phyloP scores from a whole-genome alignment of 306 rosid genomes.

The Lupinus albus region DNA sequence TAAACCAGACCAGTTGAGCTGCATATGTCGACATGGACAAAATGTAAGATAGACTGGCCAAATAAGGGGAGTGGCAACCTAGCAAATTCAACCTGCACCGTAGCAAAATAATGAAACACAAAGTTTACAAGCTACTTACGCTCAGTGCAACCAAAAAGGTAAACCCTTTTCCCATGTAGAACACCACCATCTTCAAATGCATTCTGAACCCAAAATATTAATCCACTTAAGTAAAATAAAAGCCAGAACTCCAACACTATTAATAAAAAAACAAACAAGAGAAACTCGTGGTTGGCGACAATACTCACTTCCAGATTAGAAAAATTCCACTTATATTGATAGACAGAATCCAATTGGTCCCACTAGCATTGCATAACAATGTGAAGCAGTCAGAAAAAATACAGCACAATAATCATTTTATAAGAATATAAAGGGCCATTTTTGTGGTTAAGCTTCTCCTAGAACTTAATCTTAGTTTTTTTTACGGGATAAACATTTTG shows the following conservation, averaged over 20 bases:
- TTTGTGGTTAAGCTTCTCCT: too few relatives aligned
- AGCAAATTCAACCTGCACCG: constrained; percentile 3
- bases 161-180: constrained; percentile 66
- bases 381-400: constrained; percentile 1
- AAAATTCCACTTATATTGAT: constrained; percentile 53
- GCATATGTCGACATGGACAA: constrained; percentile 43
- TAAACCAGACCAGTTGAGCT: constrained; percentile 72
- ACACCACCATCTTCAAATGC: constrained; percentile 81
- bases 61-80: not conserved
- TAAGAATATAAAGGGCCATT: not conserved
- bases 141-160: constrained; percentile 84
- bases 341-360: constrained; percentile 54
- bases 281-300: not conserved
- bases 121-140: constrained; percentile 46
- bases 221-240: not conserved
- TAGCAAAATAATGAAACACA: not conserved
- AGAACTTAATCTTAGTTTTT: too few relatives aligned
- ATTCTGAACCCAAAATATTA: constrained; percentile 45
- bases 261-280: not conserved
- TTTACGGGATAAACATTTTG: too few relatives aligned
- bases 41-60: not conserved
- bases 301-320: constrained; percentile 56
- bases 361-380: constrained; percentile 37
- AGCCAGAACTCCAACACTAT: not conserved
- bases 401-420: not conserved